Base-by-base conservation (phyloP, 306 rosid species). In the Boehmeria nivea region DNA sequence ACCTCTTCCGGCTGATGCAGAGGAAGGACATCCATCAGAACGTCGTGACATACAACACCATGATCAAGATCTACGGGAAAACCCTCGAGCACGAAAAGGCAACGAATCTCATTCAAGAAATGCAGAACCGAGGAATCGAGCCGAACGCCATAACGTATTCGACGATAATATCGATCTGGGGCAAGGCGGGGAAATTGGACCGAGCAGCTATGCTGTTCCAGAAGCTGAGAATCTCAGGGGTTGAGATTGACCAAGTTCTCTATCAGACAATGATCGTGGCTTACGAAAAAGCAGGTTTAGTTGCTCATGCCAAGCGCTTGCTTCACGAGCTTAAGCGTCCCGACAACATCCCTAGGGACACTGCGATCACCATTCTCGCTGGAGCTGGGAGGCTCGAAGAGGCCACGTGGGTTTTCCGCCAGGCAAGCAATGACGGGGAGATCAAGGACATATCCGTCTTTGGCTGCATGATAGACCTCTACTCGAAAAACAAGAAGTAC, bases 241-340 rank as follows among this genome's bases (percentile, higher is more conserved):
- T 77, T 72, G 81, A 81, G 68, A 86, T 90, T 56, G 98, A 91
- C 52, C 89, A 74, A 61, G 86, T 87, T 63, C 81, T 90, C 39
- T 90, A 90, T 70, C 95, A 90, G 68, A 87, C 95, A 1, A 90
- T 87, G 96, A 91, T 87, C 64, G 96, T 84, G 36, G 91, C 96
- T 8, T 87, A 91, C 40, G 96, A 87, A 71, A 82, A 72, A 60
- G 89, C 79, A 3, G 98, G 98, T 39, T 81, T 84, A 67, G 95
- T 91, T 74, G 94, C 69, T 64, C 95, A 91, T 68, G 90, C 96
- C 23, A 87, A 91, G 76, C 95, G 87, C 24, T 75, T 91, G 21
- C 95, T 91, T 63, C 85, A 82, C 4, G 94, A 91, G 69, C 89
- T 91, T 26, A 78, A 66, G 78, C 85, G 60, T 39, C 85, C 91